Conservation (phyloP, 306 rosid genomes). For the Cicer arietinum region DNA sequence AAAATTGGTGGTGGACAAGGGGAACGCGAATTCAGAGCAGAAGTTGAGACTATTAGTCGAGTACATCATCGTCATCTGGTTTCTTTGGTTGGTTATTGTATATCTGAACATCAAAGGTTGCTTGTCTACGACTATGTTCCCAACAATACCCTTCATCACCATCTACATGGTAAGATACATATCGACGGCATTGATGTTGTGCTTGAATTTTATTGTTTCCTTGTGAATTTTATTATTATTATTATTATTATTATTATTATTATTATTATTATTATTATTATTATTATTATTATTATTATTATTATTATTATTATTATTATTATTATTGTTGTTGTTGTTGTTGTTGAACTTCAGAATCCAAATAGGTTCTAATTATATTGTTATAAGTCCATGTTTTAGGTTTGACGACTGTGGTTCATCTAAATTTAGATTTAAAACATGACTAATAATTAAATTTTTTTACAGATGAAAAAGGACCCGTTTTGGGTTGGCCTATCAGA, state of each 20-base stretch:
- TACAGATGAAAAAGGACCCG: constrained; percentile 64
- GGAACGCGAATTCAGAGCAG: constrained; percentile 97
- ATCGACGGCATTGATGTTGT: not conserved
- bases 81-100: constrained; percentile 95
- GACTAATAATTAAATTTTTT: constrained; percentile 26
- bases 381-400: constrained; percentile 29
- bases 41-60: constrained; percentile 94
- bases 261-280: not conserved
- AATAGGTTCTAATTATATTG: constrained; percentile 27
- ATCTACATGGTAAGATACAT: constrained; percentile 86
- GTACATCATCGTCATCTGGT: constrained; percentile 98
- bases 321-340: not conserved
- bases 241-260: not conserved
- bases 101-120: constrained; percentile 85
- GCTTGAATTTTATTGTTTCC: not conserved
- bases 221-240: not conserved
- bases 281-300: not conserved
- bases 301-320: not conserved
- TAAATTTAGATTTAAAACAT: constrained; percentile 30
- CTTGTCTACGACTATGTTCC: constrained; percentile 88
- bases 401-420: constrained; percentile 25
- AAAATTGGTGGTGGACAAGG: constrained; percentile 96
- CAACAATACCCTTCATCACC: constrained; percentile 85
- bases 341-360: not conserved
- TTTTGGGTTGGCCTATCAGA: constrained; percentile 86